Base-by-base conservation (phyloP, 768 basidiomycete species). In the Pulveroboletus ravenelii region DNA sequence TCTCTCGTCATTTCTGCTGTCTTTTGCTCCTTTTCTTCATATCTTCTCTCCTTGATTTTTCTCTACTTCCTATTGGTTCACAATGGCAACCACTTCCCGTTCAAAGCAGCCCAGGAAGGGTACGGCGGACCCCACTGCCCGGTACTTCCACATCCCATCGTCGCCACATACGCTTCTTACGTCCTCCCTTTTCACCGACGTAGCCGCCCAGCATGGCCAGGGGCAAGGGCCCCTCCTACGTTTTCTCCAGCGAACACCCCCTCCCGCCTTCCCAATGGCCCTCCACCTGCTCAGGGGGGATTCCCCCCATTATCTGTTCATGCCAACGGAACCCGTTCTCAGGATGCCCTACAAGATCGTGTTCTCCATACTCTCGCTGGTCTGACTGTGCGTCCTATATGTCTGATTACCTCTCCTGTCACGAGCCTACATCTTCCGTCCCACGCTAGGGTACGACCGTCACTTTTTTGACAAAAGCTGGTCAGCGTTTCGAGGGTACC, bases 401-500 rank as follows among this genome's bases (percentile, higher is more conserved):
- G 25, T 50, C 46, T 32, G 47, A 54, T 55, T 53, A 13, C 34
- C 10, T 51, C 30, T 13, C 38, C n/a, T 45, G 31, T 48, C 54
- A 45, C 50, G 45, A 56, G 50, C 45, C 53, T 49, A 53, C 50
- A 59, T 51, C 54, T 55, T 48, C 38, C 37, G 39, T 59, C 56
- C 50, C 47, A 52, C 35, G 43, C 27, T 59, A 87, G 89, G 88
- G 89, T 36, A 88, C 85, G 6, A 88, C 85, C 34, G 75, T 92
- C 61, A 87, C 87, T n/a, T 76, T 92, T 52, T 64, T 69, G 20
- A 87, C 85, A 40, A 88, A 87, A 77, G 76, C 83, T 13, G 72
- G 75, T 31, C 76, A 80, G 59, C 87, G 87, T 55, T 85, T 81
- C 65, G 87, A 91, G 64, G 89, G 89, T 49, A 80, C 81, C 56